Evolutionary conservation across 2,329 filamentous ascomycete species (phyloP).

Genomic region (Exophiala lecanii-corni): DNA sequence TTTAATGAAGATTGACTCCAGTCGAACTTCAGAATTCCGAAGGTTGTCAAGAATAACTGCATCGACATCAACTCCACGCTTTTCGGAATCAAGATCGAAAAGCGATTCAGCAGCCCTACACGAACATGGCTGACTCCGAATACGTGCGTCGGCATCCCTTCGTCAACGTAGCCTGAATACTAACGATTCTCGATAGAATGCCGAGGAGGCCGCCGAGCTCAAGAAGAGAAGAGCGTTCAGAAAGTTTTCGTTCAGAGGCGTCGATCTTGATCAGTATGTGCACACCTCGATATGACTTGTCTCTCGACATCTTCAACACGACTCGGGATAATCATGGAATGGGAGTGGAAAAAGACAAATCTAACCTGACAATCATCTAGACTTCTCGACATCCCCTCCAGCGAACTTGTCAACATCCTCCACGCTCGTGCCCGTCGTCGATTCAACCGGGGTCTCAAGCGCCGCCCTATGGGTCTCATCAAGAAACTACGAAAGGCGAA

Average conservation of each 20-base stretch:
- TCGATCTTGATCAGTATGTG: constrained; percentile 98
- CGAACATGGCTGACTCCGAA: constrained; percentile 82
- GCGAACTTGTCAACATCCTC: constrained; percentile 98
- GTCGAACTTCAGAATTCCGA: not conserved
- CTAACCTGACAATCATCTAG: constrained; percentile 47
- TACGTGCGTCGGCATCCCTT: constrained; percentile 65
- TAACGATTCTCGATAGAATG: constrained; percentile 58
- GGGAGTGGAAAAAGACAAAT: too few species aligned
- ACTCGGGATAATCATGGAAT: too few species aligned
- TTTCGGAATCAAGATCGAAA: constrained; percentile 43
- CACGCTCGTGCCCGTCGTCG: constrained; percentile 97
- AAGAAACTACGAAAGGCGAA: constrained; percentile 99
- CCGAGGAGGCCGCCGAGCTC: constrained; percentile 97
- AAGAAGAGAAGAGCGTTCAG: constrained; percentile 99
- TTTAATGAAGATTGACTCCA: not conserved
- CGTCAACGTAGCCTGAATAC: not conserved
- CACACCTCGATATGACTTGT: constrained; percentile 9
- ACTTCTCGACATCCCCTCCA: constrained; percentile 96
- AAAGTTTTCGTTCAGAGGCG: constrained; percentile 99
- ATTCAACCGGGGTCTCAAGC: constrained; percentile 99
- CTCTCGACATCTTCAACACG: constrained; percentile 4
- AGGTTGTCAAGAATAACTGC: constrained; percentile 8
- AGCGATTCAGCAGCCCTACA: constrained; percentile 45
- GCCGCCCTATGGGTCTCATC: constrained; percentile 99
- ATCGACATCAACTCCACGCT: constrained; percentile 38